Evolutionary conservation across 768 basidiomycete genomes (phyloP).

Genomic region (Suillus tomentosus): DNA sequence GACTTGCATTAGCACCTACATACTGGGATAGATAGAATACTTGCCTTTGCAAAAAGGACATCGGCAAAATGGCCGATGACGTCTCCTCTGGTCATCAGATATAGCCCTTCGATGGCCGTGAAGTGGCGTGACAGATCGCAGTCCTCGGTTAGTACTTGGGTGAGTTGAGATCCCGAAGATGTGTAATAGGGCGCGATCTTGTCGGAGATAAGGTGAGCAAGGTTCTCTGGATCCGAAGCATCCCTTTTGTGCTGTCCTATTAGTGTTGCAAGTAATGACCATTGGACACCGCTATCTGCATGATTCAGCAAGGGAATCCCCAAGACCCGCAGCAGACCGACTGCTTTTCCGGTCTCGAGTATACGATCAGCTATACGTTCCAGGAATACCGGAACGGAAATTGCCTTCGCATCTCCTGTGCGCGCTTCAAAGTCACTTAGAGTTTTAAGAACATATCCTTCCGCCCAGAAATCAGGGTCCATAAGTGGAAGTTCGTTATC

Average conservation of each 20-base stretch:
- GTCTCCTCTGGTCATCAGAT: conserved; percentile 78
- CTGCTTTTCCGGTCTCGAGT: conserved; percentile 72
- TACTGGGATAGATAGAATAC: conserved; percentile 9
- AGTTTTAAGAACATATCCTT: conserved; percentile 64
- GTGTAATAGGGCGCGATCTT: conserved; percentile 59
- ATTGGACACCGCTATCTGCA: conserved; percentile 33
- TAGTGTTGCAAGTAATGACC: conserved; percentile 47
- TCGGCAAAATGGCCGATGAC: conserved; percentile 74
- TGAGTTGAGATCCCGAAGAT: conserved; percentile 51
- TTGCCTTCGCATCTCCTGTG: conserved; percentile 24
- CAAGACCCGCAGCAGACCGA: conserved; percentile 71
- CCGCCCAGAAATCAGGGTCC: conserved; percentile 80
- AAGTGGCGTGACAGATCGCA: conserved; percentile 69
- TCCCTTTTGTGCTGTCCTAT: conserved; percentile 32
- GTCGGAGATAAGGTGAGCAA: conserved; percentile 66
- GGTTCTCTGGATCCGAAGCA: conserved; percentile 60
- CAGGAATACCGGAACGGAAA: conserved; percentile 59
- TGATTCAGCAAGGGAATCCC: conserved; percentile 25
- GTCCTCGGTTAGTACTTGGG: conserved; percentile 62
- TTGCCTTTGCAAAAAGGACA: conserved; percentile 71
- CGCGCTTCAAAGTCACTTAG: conserved; percentile 32
- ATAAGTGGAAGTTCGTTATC: conserved; percentile 62
- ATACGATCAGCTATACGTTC: conserved; percentile 58
- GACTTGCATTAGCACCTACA: background rate
- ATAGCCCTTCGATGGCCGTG: conserved; percentile 64